These are phyloP conservation scores for Fraxinus americana DNA, from an alignment of 257 asterid species.

Conservation along the genomic window DNA sequence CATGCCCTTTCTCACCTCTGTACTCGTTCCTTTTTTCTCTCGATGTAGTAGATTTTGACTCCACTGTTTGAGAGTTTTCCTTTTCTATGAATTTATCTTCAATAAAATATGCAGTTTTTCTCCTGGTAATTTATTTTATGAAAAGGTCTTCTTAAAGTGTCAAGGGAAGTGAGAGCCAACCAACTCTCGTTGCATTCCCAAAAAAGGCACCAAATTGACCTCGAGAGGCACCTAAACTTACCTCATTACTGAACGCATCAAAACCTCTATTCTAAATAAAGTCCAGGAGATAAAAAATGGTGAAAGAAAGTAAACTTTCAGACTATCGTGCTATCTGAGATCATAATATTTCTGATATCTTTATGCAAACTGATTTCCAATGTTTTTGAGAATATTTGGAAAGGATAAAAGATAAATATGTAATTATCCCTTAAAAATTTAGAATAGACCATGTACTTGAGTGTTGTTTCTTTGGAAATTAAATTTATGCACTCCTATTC, in stretches of 20 bases:
- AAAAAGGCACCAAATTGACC: not conserved
- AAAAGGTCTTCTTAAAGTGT: not conserved
- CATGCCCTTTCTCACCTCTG: not conserved
- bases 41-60: not conserved
- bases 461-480: not conserved
- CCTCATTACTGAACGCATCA: not conserved
- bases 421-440: not conserved
- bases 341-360: not conserved
- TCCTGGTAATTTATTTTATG: not conserved
- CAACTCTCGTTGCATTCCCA: not conserved
- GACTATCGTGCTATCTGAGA: not conserved
- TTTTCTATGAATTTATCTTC: not conserved
- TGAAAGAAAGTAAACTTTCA: not conserved
- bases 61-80: not conserved
- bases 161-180: not conserved
- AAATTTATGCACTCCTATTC: not conserved
- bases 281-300: not conserved
- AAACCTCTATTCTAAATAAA: not conserved
- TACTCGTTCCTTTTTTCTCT: not conserved
- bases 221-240: not conserved
- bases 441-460: not conserved
- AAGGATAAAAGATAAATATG: not conserved
- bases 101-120: not conserved
- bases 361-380: not conserved
- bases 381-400: not conserved